A percentile compares a stretch with the other conserved stretches of the same genome.
phyloP scores from a whole-genome alignment of 2,329 filamentous ascomycete genomes.

The Calonectria pseudoturangicola region DNA sequence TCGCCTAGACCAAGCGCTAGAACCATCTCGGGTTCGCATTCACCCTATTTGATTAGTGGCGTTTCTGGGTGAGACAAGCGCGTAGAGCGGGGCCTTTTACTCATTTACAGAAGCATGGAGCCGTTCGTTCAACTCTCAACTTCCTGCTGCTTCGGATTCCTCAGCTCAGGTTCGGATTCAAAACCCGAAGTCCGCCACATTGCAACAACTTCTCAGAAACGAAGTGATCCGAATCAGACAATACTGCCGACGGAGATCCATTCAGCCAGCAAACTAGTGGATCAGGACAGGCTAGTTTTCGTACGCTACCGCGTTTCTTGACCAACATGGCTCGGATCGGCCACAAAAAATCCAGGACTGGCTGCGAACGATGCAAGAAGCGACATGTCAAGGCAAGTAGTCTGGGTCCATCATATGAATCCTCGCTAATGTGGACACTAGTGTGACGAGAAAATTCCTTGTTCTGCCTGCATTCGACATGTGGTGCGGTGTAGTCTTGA shows the following conservation, averaged over 20 bases:
- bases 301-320: background rate
- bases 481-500: background rate
- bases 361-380: slow-evolving; percentile 9
- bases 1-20: background rate
- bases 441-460: slow-evolving; percentile 8
- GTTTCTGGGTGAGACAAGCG: slow-evolving; percentile 7
- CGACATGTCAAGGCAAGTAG: slow-evolving; percentile 8
- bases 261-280: background rate
- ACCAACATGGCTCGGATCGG: slow-evolving; percentile 6
- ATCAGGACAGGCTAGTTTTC: background rate
- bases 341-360: slow-evolving; percentile 7
- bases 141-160: background rate
- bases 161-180: slow-evolving; percentile 4
- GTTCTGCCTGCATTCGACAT: slow-evolving; percentile 6
- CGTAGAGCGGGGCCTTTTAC: background rate
- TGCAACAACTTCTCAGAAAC: background rate
- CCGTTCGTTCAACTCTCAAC: background rate
- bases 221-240: background rate
- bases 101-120: background rate
- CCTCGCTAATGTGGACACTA: background rate
- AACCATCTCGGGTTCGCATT: background rate
- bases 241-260: background rate
- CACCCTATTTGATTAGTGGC: background rate
- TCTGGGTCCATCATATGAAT: background rate
- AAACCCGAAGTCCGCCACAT: background rate